Conservation (phyloP, 2,329 filamentous ascomycete species). For the Curvularia sp. region DNA sequence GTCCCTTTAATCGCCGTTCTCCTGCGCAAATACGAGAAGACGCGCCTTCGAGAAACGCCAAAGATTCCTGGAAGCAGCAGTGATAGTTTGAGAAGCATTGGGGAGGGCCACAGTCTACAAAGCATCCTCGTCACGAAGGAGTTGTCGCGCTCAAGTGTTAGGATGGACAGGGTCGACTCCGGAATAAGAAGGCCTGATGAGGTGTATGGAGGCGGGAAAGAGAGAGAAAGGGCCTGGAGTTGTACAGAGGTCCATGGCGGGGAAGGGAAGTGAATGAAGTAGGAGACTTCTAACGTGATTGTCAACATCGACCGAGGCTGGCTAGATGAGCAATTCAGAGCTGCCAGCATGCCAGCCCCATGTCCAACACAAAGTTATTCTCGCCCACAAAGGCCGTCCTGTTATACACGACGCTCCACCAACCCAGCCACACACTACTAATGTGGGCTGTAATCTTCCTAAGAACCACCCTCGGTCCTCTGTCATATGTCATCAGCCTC, state of each 20-base stretch:
- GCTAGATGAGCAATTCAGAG: not conserved
- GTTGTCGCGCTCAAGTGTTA: constrained; percentile 30
- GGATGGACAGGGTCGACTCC: constrained; percentile 22
- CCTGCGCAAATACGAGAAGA: constrained; percentile 30
- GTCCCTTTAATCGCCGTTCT: constrained; percentile 32
- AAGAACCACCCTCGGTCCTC: not conserved
- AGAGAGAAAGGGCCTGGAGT: constrained; percentile 29
- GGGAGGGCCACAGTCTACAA: constrained; percentile 29
- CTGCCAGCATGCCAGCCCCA: not conserved
- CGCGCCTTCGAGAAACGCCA: constrained; percentile 29
- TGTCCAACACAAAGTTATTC: not conserved
- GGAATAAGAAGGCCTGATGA: constrained; percentile 19
- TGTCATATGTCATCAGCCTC: not conserved
- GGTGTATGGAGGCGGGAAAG: constrained; percentile 15
- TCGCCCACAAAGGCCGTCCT: not conserved
- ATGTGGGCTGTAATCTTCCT: not conserved
- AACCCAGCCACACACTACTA: not conserved
- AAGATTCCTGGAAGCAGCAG: constrained; percentile 14
- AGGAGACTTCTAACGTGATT: not conserved
- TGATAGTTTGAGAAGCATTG: constrained; percentile 20
- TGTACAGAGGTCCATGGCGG: constrained; percentile 27
- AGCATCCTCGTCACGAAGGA: constrained; percentile 37
- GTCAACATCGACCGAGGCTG: not conserved
- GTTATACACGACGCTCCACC: not conserved
- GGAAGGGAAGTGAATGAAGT: constrained; percentile 11